Evolutionary conservation across 1,284 basidiomycete genomes (phyloP).

Genomic region (Heimioporus punctisporus): DNA sequence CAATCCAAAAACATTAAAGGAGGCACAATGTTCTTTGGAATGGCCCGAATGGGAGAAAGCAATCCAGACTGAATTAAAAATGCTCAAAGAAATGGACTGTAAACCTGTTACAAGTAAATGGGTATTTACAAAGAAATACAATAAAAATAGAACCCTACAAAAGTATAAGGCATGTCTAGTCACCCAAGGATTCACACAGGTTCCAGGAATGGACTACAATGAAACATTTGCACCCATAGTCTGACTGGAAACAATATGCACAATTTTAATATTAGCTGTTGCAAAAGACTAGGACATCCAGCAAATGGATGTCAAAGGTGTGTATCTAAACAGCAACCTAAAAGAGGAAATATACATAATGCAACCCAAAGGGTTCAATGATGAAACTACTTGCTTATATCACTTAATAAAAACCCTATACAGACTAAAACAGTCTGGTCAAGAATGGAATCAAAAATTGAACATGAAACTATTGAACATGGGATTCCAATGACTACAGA

Average conservation of each 20-base stretch:
- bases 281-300: slow-evolving; percentile 4
- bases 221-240: not conserved
- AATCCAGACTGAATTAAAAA: too few species aligned
- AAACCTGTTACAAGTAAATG: too few species aligned
- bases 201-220: too few species aligned
- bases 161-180: too few species aligned
- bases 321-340: not conserved
- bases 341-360: not conserved
- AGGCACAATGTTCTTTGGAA: too few species aligned
- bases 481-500: not conserved
- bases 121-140: too few species aligned
- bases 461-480: not conserved
- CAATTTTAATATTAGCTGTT: not conserved
- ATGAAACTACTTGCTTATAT: not conserved
- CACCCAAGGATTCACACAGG: too few species aligned
- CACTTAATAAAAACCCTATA: not conserved
- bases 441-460: not conserved
- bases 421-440: not conserved
- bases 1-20: too few species aligned
- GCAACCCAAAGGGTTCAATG: not conserved
- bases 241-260: not conserved
- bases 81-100: too few species aligned
- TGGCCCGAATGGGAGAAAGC: too few species aligned
- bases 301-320: slow-evolving; percentile 6
- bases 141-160: too few species aligned